Evolutionary conservation across 2,329 filamentous ascomycete genomes (phyloP).

Genomic region (Pezicula rhizophila): DNA sequence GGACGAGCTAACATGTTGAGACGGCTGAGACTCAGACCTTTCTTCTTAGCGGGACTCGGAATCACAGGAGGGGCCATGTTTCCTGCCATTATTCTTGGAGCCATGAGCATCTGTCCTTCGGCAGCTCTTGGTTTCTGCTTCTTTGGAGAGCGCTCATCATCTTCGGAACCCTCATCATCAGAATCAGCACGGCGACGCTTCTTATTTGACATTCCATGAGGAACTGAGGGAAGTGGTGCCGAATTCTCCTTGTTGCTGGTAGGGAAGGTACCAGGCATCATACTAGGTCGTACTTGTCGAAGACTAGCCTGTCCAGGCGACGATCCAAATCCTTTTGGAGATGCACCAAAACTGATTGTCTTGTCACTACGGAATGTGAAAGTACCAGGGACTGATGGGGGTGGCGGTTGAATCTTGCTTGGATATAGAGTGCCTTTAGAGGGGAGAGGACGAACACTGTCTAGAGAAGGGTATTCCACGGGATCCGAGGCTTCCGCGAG

Average conservation of each 20-base stretch:
- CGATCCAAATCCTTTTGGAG: conserved; percentile 46
- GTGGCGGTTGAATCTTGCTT: conserved; percentile 3
- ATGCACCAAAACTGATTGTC: conserved; percentile 51
- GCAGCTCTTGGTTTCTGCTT: conserved; percentile 40
- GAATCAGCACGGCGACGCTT: conserved; percentile 54
- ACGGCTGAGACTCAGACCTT: conserved; percentile 47
- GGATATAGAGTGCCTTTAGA: conserved; percentile 6
- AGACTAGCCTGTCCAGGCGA: conserved; percentile 54
- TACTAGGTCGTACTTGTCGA: conserved; percentile 51
- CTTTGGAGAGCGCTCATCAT: conserved; percentile 47
- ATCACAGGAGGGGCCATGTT: conserved; percentile 25
- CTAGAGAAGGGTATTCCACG: conserved; percentile 25
- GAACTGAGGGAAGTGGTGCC: conserved; percentile 36
- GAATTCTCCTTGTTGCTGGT: conserved; percentile 49
- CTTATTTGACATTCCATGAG: conserved; percentile 60
- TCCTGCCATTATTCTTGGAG: conserved; percentile 20
- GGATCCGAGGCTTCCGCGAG: conserved; percentile 3
- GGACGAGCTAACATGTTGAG: conserved; percentile 56
- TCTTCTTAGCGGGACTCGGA: conserved; percentile 47
- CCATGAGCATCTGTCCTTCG: conserved; percentile 23
- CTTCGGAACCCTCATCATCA: conserved; percentile 49
- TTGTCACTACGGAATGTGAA: conserved; percentile 63
- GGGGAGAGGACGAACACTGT: conserved; percentile 20
- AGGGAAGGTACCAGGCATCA: conserved; percentile 55
- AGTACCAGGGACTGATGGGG: conserved; percentile 43